A percentile compares a stretch with the other conserved stretches of the same genome.
These are phyloP conservation scores for Cladosporium sp. DNA, from an alignment of 2,329 filamentous ascomycete species.

Conservation along the genomic window DNA sequence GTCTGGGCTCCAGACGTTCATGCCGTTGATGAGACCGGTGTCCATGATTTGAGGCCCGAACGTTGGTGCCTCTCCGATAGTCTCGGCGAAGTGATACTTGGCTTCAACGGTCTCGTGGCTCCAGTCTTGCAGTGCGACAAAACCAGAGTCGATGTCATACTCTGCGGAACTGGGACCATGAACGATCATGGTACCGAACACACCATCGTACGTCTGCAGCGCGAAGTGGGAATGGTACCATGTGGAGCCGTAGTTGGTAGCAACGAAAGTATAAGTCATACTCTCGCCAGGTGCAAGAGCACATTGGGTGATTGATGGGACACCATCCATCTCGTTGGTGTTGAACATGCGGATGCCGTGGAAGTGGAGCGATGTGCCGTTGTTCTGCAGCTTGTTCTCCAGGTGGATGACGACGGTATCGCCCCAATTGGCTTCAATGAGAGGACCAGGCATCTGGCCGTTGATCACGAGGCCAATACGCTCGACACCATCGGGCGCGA, in stretches of 20 bases:
- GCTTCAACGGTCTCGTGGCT: conserved; percentile 26
- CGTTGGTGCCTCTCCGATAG: conserved; percentile 24
- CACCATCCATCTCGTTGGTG: conserved; percentile 49
- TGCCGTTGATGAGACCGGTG: conserved; percentile 43
- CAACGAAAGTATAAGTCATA: conserved; percentile 32
- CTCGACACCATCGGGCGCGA: conserved; percentile 43
- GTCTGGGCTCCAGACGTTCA: conserved; percentile 33
- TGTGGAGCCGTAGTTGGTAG: conserved; percentile 34
- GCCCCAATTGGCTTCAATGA: conserved; percentile 41
- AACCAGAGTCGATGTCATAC: conserved; percentile 36
- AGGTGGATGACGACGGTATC: conserved; percentile 32
- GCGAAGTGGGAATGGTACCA: conserved; percentile 41
- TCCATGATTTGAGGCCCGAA: conserved; percentile 34
- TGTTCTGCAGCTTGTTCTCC: conserved; percentile 31
- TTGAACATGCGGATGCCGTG: conserved; percentile 45
- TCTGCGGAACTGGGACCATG: conserved; percentile 36
- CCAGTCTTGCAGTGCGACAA: conserved; percentile 37
- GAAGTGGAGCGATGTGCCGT: conserved; percentile 47
- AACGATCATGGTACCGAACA: conserved; percentile 38
- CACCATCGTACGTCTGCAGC: conserved; percentile 37
- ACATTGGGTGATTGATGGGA: conserved; percentile 43
- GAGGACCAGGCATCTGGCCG: conserved; percentile 44
- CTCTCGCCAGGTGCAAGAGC: conserved; percentile 32
- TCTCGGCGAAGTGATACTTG: conserved; percentile 19
- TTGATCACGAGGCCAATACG: conserved; percentile 40